A percentile compares a stretch with the other conserved stretches of the same genome.
phyloP scores from a whole-genome alignment of 768 basidiomycete species.

The Tephrocybe rancida region DNA sequence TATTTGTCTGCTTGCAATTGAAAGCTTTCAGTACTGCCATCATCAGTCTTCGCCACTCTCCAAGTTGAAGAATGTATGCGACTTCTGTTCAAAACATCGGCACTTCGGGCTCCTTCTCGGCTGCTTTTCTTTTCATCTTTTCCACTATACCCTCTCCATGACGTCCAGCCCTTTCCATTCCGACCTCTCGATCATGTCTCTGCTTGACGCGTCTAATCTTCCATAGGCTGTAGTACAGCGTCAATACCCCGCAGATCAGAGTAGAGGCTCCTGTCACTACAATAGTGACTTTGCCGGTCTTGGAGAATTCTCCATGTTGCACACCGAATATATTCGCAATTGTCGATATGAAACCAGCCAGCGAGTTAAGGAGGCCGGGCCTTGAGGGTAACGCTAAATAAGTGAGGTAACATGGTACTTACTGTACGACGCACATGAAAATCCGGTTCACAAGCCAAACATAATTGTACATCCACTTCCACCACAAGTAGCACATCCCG shows the following conservation, averaged over 20 bases:
- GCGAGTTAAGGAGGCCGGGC: slow-evolving; percentile 58
- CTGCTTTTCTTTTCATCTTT: slow-evolving; percentile 19
- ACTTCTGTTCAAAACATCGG: neutral
- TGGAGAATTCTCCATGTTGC: slow-evolving; percentile 47
- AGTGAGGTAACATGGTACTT: neutral
- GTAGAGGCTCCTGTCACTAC: slow-evolving; percentile 45
- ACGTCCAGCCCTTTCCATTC: slow-evolving; percentile 41
- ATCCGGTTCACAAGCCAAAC: slow-evolving; percentile 60
- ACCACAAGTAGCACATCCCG: slow-evolving; percentile 64
- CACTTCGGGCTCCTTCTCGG: slow-evolving; percentile 8
- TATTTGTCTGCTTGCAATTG: too few relatives aligned
- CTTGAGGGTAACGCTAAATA: slow-evolving; percentile 28
- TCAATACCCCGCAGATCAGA: slow-evolving; percentile 42
- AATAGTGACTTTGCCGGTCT: slow-evolving; percentile 45
- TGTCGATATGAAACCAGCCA: slow-evolving; percentile 59
- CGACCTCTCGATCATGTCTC: slow-evolving; percentile 42
- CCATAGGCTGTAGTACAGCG: slow-evolving; percentile 46
- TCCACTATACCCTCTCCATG: slow-evolving; percentile 44
- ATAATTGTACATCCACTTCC: slow-evolving; percentile 61
- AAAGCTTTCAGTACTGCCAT: too few relatives aligned
- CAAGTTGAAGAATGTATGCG: too few relatives aligned
- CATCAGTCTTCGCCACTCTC: too few relatives aligned
- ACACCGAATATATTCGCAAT: slow-evolving; percentile 51
- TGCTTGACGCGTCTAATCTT: slow-evolving; percentile 42
- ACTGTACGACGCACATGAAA: slow-evolving; percentile 44